Base-by-base conservation (phyloP, 2,329 filamentous ascomycete species). In the Dactylella cylindrospora region DNA sequence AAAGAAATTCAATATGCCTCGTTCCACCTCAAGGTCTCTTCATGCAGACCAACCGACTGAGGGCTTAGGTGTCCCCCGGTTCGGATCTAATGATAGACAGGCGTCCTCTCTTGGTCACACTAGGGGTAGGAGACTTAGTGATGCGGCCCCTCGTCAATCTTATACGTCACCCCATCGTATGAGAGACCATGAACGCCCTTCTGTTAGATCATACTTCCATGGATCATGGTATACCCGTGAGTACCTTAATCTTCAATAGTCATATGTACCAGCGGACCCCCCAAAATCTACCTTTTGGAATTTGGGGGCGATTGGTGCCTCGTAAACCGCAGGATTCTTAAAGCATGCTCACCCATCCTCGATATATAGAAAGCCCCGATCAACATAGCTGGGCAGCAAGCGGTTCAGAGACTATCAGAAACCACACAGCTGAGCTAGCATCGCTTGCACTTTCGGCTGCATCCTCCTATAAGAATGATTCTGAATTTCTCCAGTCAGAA, bases 351-450 rank as follows among this genome's bases (percentile, higher is more conserved):
- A 62, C 19, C 2, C 6, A 29, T 7, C 13, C 12, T 8, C 13
- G n/a, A 15, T 26, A 6, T 31, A 26, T 22, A 62, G 57, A 54
- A 20, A 62, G 57, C 19, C 57, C 57, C 5, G 57, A 62, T 28
- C 57, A 62, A 19, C 49, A 54, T n/a, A 62, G 50, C 15, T 85
- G 82, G 67, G 80, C 82, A 13, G 82, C 88, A 68, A 87, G 88
- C 72, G 86, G 88, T 31, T 79, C 79, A 26, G 82, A 84, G 59
- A 86, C 84, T 66, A 85, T 95, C 32, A 85, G 90, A 66, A 85
- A 93, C 73, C 85, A 93, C 70, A 94, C 90, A 2, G 88, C 89
- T 45, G 88, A 95, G 73, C 78, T 95, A 53, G 90, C 90, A 35
- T 88, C 82, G 13, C 89, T 90, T 71, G 84, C 88, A 43, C 79